Base-by-base conservation (phyloP, 73 alveolate genomes). In the Uronychia binucleata region DNA sequence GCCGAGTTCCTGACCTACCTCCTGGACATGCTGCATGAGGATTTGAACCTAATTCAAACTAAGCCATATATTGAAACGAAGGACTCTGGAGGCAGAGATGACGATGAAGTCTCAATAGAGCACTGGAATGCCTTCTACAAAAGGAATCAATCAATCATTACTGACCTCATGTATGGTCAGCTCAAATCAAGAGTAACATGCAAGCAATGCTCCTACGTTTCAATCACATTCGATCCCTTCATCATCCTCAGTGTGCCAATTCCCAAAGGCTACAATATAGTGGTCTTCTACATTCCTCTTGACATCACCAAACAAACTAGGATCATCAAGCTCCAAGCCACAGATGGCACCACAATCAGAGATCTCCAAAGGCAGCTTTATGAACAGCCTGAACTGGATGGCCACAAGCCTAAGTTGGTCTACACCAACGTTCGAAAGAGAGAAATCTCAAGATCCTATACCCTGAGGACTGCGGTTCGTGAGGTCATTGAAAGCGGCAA, bases 11-110 rank as follows among this genome's bases (percentile, higher is more conserved):
- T 94, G 28, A 33, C 88, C 35, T 92, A 89, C 77, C 77, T 94
- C 26, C 92, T 94, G 67, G 98, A 94, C 79, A 92, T 89, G 77
- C 89, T 94, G 57, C 98, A 94, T 83, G 98, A 94, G 79, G 98
- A 94, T 83, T 77, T 94, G 75, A 94, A 94, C 82, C 90, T 91
- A 59, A 84, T 94, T 1, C 85, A 91, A 1, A 83, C 90, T 77
- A 94, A 94, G 84, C 96, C 94, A 58, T 94, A 94, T 84, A 81
- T 92, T 78, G 97, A 94, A 83, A 60, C 85, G 60, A 77, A 91
- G 77, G 96, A 91, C 32, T 60, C 57, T 30, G 82, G 80, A 58
- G 88, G 80, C 8, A 58, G 84, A 31, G 26, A 11, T 1, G 93
- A 86, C 46, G 79, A 80, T 0, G 75, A 28, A 28, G 79, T 86